Evolutionary conservation across 2,329 filamentous ascomycete genomes (phyloP), one percentile per base, ranked within the genome.

Genomic region (Stachybotrys chlorohalonatus): DNA sequence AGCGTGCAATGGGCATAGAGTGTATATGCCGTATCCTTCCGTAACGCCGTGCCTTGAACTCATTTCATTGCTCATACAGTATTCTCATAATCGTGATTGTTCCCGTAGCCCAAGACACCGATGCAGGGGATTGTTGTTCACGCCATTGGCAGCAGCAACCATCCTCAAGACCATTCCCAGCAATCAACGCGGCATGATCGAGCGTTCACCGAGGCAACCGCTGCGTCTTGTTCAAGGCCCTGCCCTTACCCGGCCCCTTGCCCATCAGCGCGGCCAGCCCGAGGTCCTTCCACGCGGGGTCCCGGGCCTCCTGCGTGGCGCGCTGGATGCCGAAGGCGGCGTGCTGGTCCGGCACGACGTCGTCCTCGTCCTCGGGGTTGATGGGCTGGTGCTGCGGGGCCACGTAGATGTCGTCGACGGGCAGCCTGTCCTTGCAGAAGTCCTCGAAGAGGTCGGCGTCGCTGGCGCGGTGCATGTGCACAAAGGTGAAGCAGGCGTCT

Each of bases 321-420:
- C 87, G 82, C 69, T 89, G 84, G 63, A 95, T 94, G 46, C 89
- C 90, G 68, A 94, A 94, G 0, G 89, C 90, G 11, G 89, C 89
- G 66, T 94, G 89, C 72, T 94, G 89, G 69, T 94, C 89, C 0
- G 90, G 89, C 5, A 94, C 89, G 5, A 94, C 87, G 65, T 94
- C 89, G 66, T 94, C 90, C 71, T 94, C 89, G 68, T 94, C 89
- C 70, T 94, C 89, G 0, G 90, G 89, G 67, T 94, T 93, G 65
- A 91, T 79, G 47, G 89, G 90, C 68, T 90, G 88, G 66, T 91
- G 83, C 58, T 90, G 83, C 7, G 84, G 83, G 39, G 87, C 83
- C n/a, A 95, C 87, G 69, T 89, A 88, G 66, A 94, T 89, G 55
- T 92, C 87, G 72, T 94, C 89, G 57, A 80, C 75, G n/a, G 85